Base-by-base conservation (phyloP, 805 yeast genomes). In the Yamadazyma nakazawae region DNA sequence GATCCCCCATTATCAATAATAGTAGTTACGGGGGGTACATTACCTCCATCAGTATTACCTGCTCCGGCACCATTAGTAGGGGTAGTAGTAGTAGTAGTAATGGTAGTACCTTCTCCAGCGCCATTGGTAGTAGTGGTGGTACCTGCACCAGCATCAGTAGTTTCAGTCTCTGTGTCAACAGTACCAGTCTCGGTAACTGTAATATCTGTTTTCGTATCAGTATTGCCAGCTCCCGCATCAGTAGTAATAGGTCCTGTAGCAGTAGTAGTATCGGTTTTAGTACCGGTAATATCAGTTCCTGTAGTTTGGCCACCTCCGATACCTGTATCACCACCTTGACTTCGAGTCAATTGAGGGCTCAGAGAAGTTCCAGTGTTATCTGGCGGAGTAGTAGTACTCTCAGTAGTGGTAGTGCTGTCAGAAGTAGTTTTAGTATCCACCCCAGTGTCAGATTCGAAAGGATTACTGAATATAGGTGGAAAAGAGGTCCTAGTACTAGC, bases 401-500 rank as follows among this genome's bases (percentile, higher is more conserved):
- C 32, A 16, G 40, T 21, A 34, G 30, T 30, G 14, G 21, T 40
- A 17, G 37, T 10, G 12, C 12, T 37, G 12, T 17, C 42, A 21
- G 31, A 28, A 21, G 36, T 38, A 39, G 19, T 37, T 28, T 19
- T 37, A 24, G n/a, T 26, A 21, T 12, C 30, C 12, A 16, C 11
- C 12, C 34, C 40, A 9, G 40, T 25, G 17, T 31, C 41, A 12
- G 36, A 10, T 17, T n/a, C 40, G 19, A 14, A 38, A 12, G 45
- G 16, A 19, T 36, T 42, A 6, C 28, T 21, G 35, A 46, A 47
- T 6, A 46, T 19, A 2, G 48, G 46, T 1, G 51, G 51, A 34
- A 47, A 50, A 5, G 49, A 38, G 8, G 45, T 26, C 13, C 14
- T 19, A 9, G 34, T 18, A 21, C 12, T 17, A 24, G 45, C 41